Conservation (phyloP, 164 flowering plant genomes). For the Pachysandra terminalis region DNA sequence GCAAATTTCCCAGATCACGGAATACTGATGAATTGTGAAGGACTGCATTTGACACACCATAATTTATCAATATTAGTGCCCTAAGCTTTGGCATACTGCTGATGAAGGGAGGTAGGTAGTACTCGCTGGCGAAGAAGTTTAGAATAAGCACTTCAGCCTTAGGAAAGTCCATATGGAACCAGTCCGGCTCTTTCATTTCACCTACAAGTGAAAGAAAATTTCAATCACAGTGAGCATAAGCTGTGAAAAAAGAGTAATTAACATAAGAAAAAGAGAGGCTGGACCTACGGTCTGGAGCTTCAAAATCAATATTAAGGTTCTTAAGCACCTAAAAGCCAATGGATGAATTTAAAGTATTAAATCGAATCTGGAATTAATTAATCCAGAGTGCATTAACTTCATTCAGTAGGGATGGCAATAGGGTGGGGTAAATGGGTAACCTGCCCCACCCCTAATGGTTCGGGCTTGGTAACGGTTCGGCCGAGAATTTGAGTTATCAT, state of each 20-base stretch:
- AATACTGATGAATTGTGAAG: constrained; percentile 46
- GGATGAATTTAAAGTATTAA: no score
- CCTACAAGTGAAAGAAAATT: constrained; percentile 31
- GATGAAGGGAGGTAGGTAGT: constrained; percentile 67
- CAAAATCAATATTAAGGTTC: background rate
- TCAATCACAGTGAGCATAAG: background rate
- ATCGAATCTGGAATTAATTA: no score
- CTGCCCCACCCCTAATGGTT: no score
- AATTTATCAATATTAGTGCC: constrained; percentile 50
- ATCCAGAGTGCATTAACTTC: no score
- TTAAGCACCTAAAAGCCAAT: no score
- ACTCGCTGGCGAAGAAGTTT: constrained; percentile 51
- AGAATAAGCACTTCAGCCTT: constrained; percentile 76
- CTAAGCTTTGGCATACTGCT: constrained; percentile 60
- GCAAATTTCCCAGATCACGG: constrained; percentile 35
- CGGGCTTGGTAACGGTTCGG: no score
- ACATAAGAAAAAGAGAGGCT: no score
- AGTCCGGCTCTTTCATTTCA: constrained; percentile 65
- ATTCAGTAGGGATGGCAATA: no score
- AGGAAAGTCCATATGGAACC: constrained; percentile 63
- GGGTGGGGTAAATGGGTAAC: no score
- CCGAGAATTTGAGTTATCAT: no score
- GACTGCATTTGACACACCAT: constrained; percentile 31
- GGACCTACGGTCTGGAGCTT: background rate
- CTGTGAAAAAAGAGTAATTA: no score